phyloP scores from a whole-genome alignment of 768 basidiomycete species.

The Vishniacozyma victoriae region DNA sequence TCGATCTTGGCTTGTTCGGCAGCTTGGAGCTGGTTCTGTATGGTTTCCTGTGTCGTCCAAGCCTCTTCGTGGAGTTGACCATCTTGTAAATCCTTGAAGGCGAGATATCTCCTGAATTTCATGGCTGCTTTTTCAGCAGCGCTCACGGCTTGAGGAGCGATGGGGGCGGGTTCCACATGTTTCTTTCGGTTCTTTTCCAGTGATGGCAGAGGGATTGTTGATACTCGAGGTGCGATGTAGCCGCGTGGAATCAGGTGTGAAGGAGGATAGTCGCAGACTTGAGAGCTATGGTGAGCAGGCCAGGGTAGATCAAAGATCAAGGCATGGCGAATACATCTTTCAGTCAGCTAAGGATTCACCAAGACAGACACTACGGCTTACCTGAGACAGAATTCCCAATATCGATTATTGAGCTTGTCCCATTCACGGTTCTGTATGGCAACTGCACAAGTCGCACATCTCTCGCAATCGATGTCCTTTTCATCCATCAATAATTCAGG shows the following conservation, averaged over 20 bases:
- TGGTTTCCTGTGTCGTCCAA: conserved; percentile 22
- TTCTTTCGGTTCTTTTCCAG: conserved; percentile 25
- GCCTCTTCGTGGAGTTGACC: conserved; percentile 23
- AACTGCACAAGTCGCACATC: conserved; percentile 35
- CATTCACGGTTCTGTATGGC: conserved; percentile 29
- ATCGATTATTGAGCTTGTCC: conserved; percentile 28
- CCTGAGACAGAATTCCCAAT: conserved; percentile 39
- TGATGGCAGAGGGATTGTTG: conserved; percentile 29
- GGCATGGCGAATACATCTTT: conserved; percentile 35
- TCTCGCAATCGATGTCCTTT: conserved; percentile 25
- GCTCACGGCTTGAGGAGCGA: conserved; percentile 7
- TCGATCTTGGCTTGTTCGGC: conserved; percentile 16
- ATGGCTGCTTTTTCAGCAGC: conserved; percentile 6
- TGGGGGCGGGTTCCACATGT: conserved; percentile 9
- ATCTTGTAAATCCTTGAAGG: conserved; percentile 20
- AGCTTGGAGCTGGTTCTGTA: conserved; percentile 12
- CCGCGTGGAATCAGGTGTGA: conserved; percentile 31
- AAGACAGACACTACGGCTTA: conserved; percentile 3
- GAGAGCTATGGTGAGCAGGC: conserved; percentile 29
- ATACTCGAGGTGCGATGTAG: conserved; percentile 23
- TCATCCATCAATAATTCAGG: conserved; percentile 8
- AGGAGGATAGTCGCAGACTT: conserved; percentile 40
- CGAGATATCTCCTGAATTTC: conserved; percentile 12
- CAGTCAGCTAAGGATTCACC: not conserved
- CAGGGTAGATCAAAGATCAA: conserved; percentile 34